These are phyloP conservation scores for Oryza nivara DNA, from an alignment of 176 grass and related monocot species.

Conservation along the genomic window DNA sequence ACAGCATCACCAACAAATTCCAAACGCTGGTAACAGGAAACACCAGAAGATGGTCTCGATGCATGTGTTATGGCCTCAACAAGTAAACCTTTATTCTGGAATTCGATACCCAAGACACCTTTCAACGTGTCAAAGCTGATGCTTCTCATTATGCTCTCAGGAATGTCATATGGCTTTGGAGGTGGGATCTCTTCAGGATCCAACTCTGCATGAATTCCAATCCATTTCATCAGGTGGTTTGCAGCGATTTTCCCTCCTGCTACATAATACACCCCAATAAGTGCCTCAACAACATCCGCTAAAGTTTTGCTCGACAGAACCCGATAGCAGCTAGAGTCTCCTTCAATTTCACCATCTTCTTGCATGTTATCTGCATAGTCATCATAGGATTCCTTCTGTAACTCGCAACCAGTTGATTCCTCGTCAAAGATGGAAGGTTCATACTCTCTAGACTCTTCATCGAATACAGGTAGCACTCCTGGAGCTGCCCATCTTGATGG, in stretches of 20 bases:
- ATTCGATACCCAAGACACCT: constrained; percentile 68
- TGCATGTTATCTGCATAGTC: constrained; percentile 65
- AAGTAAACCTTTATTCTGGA: constrained; percentile 78
- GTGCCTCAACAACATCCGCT: constrained; percentile 96
- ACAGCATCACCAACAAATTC: constrained; percentile 99
- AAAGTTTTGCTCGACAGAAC: constrained; percentile 98
- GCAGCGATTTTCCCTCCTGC: constrained; percentile 87
- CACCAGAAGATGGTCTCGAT: constrained; percentile 90
- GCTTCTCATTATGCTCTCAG: constrained; percentile 80
- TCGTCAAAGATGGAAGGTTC: constrained; percentile 63
- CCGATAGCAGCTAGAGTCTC: constrained; percentile 92
- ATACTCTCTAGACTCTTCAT: constrained; percentile 85
- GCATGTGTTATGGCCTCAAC: constrained; percentile 97
- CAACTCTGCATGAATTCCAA: constrained; percentile 89
- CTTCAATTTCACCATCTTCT: constrained; percentile 95
- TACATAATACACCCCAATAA: constrained; percentile 98
- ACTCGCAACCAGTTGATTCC: constrained; percentile 46
- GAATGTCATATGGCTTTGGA: constrained; percentile 81
- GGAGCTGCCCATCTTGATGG: constrained; percentile 99
- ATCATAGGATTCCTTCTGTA: constrained; percentile 57
- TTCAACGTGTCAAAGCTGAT: constrained; percentile 88
- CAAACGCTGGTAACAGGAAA: constrained; percentile 95
- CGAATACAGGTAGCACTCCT: constrained; percentile 94
- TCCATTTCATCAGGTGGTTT: constrained; percentile 98
- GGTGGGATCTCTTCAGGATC: constrained; percentile 71